A percentile compares a stretch with the other conserved stretches of the same genome.
phyloP scores from a whole-genome alignment of 345 rosid genomes.

The Gossypioides kirkii region DNA sequence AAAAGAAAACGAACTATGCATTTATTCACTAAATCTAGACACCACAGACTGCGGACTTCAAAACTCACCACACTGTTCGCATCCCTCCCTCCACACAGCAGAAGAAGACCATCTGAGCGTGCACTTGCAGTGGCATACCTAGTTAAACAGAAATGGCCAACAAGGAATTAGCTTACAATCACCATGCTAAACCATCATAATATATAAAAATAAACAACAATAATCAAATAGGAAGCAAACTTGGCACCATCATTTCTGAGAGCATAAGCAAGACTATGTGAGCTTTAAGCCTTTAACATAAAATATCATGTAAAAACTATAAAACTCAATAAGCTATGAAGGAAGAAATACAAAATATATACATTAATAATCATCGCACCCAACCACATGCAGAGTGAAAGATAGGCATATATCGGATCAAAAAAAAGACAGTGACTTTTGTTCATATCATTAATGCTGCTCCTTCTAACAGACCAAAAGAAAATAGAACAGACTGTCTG shows the following conservation, averaged over 20 bases:
- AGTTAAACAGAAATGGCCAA: constrained; percentile 22
- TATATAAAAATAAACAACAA: not conserved
- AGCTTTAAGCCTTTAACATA: constrained; percentile 1
- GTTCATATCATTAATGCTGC: not conserved
- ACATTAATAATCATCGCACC: not conserved
- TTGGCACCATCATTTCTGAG: not conserved
- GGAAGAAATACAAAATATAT: not conserved
- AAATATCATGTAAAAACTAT: not conserved
- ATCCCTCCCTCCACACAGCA: constrained; percentile 99
- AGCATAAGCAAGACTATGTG: constrained; percentile 3
- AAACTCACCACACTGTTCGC: constrained; percentile 85
- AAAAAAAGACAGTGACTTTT: not conserved
- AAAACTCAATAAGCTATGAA: not conserved
- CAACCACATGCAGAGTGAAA: not conserved
- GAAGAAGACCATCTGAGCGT: constrained; percentile 97
- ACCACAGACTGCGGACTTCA: not conserved
- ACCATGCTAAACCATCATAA: not conserved
- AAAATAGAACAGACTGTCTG: not conserved
- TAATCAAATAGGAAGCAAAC: not conserved
- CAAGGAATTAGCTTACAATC: constrained; percentile 2
- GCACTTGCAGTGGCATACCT: constrained; percentile 99
- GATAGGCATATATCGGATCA: not conserved
- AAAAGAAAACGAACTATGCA: not conserved
- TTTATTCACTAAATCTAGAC: constrained; percentile 3
- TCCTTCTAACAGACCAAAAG: not conserved